Evolutionary conservation across 2,329 filamentous ascomycete genomes (phyloP), one percentile per base, ranked within the genome.

Genomic region (Alternaria viburni): DNA sequence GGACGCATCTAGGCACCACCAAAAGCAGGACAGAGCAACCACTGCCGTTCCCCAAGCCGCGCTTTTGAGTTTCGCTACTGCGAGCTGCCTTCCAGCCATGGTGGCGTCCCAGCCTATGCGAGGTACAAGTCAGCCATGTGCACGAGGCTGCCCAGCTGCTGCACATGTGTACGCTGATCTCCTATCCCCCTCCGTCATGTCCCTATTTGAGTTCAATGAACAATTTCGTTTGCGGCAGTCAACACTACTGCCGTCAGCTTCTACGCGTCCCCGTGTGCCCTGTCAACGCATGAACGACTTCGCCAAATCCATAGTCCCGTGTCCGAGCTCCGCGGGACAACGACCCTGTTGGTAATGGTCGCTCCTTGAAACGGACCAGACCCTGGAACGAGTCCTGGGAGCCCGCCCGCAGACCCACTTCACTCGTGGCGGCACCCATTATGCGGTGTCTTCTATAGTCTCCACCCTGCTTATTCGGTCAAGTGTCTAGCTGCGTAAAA

Each of bases 311-410:
- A 57, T 45, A 30, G 51, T 26, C 13, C 15, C 12, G 11, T 15
- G 50, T 51, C 47, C 54, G 59, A 60, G 62, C 59, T 52, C 44
- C 41, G 19, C 68, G 67, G 71, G 17, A 57, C 52, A 59, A 63
- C 59, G 51, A 36, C 68, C 62, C 25, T 62, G 59, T 57, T 54
- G 55, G 65, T 62, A 56, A 61, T 60, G 45, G 43, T 46, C 41
- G 60, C 56, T 57, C 61, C 59, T 59, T 73, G 67, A 73, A 73
- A 73, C 69, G 64, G 62, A 57, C 55, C 62, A 62, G 59, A 61
- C 57, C 65, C 61, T 65, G 63, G 54, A 50, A 62, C 25, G 45
- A 62, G 65, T 60, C 58, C 57, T 59, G 62, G 65, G 59, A 54
- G 65, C 52, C 59, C 56, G 49, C 55, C 59, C 57, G 56, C 43